Evolutionary conservation across 495 filamentous ascomycete species (phyloP), one percentile per base, ranked within the genome.

Genomic region (Penicillium canescens): DNA sequence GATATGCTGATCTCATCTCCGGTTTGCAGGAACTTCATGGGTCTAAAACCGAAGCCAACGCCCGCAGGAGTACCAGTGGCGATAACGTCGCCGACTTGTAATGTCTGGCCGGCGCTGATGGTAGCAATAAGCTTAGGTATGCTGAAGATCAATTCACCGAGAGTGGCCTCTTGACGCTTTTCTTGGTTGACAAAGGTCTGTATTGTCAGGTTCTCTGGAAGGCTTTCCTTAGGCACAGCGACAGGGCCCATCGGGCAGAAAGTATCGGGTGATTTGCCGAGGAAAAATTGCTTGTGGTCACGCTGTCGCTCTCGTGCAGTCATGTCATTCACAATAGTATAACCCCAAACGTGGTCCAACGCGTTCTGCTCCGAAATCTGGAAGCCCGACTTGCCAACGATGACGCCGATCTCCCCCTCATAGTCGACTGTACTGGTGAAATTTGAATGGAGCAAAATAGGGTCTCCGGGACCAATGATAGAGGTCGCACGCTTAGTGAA

Each of bases 51-150:
- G 47, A 83, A 72, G 3, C 79, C 80, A 14, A 83, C 79, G 20
- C 79, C 78, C 4, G 77, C 76, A 18, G 79, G 80, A 64, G 88
- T 92, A 49, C 88, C 88, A 23, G 88, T 91, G 50, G 88, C 89
- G 43, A 92, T 85, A 16, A 90, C 40, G 67, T 90, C 86, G 1
- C 89, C 89, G 4, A 81, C 82, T 43, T 87, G 63, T 21, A 91
- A 62, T 6, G 87, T 90, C 26, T 83, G 86, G 26, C 83, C 87
- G 55, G 80, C 82, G 51, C 79, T 84, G 24, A 92, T 66, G 55
- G 87, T 84, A 1, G 79, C 67, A 54, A 91, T 84, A 1, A 84
- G 84, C 59, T 82, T 75, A 23, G 76, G 82, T 16, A 91, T 80
- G 44, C 75, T 74, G 66, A 90, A 92, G 33, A 91, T 86, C 77